Percentiles rank a stretch among this genome's conserved stretches.
Evolutionary conservation across 371 early-diverging fungal species (phyloP).

Genomic region (Saksenaea vasiformis): DNA sequence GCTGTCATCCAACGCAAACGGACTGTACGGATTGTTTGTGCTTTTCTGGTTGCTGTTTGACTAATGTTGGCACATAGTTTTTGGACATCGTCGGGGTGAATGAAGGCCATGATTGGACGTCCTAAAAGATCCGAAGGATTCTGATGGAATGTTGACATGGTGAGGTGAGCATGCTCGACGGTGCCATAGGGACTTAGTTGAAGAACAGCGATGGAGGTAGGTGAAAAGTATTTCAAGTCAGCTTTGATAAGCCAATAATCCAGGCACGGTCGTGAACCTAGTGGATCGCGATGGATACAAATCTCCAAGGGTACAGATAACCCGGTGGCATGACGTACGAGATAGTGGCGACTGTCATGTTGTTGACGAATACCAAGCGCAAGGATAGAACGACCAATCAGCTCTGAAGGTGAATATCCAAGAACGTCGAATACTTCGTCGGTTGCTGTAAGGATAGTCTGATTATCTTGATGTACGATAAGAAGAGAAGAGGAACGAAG

Average conservation of each 20-base stretch:
- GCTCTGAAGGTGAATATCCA: slow-evolving; percentile 27
- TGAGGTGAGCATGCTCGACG: slow-evolving; percentile 31
- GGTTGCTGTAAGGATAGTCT: slow-evolving; percentile 39
- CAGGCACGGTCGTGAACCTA: background rate
- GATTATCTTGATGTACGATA: slow-evolving; percentile 28
- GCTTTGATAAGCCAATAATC: slow-evolving; percentile 11
- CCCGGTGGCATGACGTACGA: slow-evolving; percentile 6
- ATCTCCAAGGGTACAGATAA: background rate
- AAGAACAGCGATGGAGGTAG: slow-evolving; percentile 22
- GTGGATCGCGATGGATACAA: slow-evolving; percentile 11
- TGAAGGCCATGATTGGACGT: slow-evolving; percentile 45
- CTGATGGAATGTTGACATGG: slow-evolving; percentile 19
- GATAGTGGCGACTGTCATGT: background rate
- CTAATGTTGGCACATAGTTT: slow-evolving; percentile 18
- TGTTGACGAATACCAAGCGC: slow-evolving; percentile 9
- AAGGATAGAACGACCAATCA: slow-evolving; percentile 26
- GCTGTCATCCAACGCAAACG: background rate
- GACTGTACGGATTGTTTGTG: background rate
- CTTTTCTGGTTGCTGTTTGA: background rate
- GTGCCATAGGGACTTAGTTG: slow-evolving; percentile 37
- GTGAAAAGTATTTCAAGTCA: background rate
- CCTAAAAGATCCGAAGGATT: slow-evolving; percentile 19
- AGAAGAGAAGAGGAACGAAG: slow-evolving; percentile 31
- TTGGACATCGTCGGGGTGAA: slow-evolving; percentile 38
- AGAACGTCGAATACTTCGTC: slow-evolving; percentile 39